These are phyloP conservation scores for Trichosanthes cucumerina DNA, from an alignment of 306 rosid genomes.

Conservation along the genomic window DNA sequence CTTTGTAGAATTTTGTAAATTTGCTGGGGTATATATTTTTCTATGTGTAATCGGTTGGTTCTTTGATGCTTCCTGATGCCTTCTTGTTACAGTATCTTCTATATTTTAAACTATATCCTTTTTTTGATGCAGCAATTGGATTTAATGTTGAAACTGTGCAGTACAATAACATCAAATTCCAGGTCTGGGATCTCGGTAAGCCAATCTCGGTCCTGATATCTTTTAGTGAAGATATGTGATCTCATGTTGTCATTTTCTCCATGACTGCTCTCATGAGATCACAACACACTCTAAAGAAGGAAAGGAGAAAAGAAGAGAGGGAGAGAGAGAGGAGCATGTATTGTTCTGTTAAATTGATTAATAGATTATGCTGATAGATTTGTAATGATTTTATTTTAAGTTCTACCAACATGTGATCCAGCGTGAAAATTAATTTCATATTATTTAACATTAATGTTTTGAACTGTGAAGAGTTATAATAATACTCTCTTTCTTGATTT, in stretches of 20 bases:
- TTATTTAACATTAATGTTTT: background rate
- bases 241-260: background rate
- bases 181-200: slow-evolving; percentile 99
- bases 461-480: background rate
- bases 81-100: background rate
- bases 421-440: background rate
- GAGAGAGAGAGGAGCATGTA: background rate
- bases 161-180: slow-evolving; percentile 92
- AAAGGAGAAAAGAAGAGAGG: background rate
- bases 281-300: background rate
- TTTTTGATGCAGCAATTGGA: slow-evolving; percentile 79
- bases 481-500: background rate
- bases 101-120: background rate
- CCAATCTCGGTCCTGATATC: background rate
- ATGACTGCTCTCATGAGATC: background rate
- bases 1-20: background rate
- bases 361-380: background rate
- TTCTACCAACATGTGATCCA: background rate
- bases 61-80: background rate
- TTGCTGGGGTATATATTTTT: background rate
- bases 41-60: background rate
- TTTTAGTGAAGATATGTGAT: background rate
- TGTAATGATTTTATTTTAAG: background rate
- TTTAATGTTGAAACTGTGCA: slow-evolving; percentile 98
- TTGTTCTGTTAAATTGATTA: background rate